phyloP scores from a whole-genome alignment of 345 rosid genomes.

The Eucalyptus erythrocorys region DNA sequence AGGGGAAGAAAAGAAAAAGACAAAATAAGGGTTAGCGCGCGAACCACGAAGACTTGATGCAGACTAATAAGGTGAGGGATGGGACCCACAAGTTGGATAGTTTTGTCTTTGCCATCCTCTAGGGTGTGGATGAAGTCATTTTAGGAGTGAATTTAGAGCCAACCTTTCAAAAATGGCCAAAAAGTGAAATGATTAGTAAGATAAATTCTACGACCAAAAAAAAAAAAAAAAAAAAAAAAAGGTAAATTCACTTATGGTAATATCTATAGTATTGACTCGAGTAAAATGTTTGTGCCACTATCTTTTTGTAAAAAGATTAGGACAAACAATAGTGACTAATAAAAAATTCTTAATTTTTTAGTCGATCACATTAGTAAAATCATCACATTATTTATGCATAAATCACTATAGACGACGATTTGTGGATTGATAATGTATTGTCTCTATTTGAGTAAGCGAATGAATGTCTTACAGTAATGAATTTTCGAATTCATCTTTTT shows the following conservation, averaged over 20 bases:
- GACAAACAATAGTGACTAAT: neutral
- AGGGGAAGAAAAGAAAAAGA: neutral
- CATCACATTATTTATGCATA: neutral
- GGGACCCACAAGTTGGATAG: neutral
- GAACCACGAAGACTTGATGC: neutral
- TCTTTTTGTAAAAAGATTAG: neutral
- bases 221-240: fast-evolving
- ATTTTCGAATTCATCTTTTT: neutral
- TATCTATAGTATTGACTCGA: no score
- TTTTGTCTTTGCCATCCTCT: neutral
- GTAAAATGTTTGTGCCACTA: neutral
- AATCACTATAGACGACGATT: neutral
- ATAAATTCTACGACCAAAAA: neutral
- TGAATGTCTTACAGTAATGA: neutral
- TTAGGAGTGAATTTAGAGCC: neutral
- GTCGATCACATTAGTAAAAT: neutral
- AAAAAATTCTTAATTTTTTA: no score
- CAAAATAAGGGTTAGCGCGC: neutral
- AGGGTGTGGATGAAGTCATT: neutral
- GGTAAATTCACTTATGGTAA: neutral
- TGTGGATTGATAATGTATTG: no score
- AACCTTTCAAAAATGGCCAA: neutral
- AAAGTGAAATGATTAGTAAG: neutral
- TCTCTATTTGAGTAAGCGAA: neutral
- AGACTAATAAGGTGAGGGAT: neutral